These are phyloP conservation scores for Ambrosiella xylebori DNA, from an alignment of 2,329 filamentous ascomycete species.

Conservation along the genomic window DNA sequence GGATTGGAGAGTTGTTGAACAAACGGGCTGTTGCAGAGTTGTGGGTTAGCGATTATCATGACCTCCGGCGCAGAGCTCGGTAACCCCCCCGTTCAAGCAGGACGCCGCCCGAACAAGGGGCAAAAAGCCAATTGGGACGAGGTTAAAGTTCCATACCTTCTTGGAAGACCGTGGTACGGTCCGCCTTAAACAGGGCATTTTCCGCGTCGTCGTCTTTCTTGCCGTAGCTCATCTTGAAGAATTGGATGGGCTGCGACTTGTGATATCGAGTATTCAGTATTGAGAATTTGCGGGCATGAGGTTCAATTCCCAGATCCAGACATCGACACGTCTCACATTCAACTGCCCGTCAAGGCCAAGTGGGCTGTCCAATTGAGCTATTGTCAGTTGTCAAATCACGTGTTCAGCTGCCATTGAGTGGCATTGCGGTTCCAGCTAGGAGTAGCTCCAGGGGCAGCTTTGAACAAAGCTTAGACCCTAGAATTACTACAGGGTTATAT, in stretches of 20 bases:
- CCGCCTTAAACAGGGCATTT: slow-evolving; percentile 84
- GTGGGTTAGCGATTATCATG: not conserved
- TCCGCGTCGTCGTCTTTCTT: slow-evolving; percentile 99
- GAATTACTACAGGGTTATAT: too few relatives aligned
- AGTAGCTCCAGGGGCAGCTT: slow-evolving; percentile 2
- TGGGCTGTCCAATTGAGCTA: not conserved
- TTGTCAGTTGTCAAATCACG: not conserved
- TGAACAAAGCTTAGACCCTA: not conserved
- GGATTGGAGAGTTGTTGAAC: slow-evolving; percentile 95
- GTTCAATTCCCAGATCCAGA: slow-evolving; percentile 7
- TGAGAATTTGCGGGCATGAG: slow-evolving; percentile 5
- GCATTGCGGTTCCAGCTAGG: too few relatives aligned
- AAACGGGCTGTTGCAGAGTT: slow-evolving; percentile 51
- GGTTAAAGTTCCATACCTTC: slow-evolving; percentile 50
- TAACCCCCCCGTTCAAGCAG: not conserved
- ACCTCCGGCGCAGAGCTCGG: not conserved
- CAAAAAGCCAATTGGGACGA: not conserved
- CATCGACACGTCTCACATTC: slow-evolving; percentile 14
- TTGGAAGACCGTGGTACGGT: slow-evolving; percentile 95
- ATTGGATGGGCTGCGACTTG: slow-evolving; percentile 13
- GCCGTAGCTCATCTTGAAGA: slow-evolving; percentile 74
- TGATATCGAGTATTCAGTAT: slow-evolving; percentile 3
- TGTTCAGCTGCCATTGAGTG: not conserved
- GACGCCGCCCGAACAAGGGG: not conserved
- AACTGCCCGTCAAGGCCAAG: not conserved